A percentile compares a stretch with the other conserved stretches of the same genome.
Conservation (phyloP, 73 alveolate species). For the Breviolum minutum region DNA sequence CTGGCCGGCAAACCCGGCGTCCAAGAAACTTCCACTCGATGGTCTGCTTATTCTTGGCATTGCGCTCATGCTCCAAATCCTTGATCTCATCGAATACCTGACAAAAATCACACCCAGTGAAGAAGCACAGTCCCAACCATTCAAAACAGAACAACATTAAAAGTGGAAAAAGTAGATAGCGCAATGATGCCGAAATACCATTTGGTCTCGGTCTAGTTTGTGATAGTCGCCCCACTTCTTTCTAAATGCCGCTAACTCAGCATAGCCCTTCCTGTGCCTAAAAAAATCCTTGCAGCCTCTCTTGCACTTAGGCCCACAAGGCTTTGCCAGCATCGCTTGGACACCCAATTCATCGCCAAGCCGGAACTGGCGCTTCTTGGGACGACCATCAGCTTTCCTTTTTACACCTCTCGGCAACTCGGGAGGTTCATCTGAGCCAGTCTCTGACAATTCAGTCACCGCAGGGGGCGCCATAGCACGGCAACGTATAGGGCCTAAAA, state of each 20-base stretch:
- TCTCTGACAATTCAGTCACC: no score
- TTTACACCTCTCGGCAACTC: neutral
- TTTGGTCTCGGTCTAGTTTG: slow-evolving; percentile 29
- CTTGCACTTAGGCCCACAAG: slow-evolving; percentile 13
- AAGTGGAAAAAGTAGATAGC: neutral
- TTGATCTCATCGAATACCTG: neutral
- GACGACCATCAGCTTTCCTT: neutral
- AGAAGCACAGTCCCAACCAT: no score
- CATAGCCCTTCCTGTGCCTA: no score
- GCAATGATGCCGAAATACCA: no score
- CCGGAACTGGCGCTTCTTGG: neutral
- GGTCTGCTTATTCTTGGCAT: neutral
- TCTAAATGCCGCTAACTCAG: neutral
- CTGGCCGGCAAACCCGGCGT: neutral
- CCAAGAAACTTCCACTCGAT: neutral
- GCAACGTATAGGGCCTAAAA: no score
- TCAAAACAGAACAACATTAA: no score
- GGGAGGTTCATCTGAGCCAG: no score
- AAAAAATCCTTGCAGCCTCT: neutral
- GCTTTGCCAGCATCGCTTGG: neutral
- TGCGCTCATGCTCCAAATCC: neutral
- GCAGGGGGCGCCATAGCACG: no score
- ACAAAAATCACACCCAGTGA: neutral
- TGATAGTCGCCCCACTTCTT: neutral
- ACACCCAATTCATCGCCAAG: neutral